These are phyloP conservation scores for Lagerstroemia speciosa DNA, from an alignment of 345 rosid genomes.

Conservation along the genomic window DNA sequence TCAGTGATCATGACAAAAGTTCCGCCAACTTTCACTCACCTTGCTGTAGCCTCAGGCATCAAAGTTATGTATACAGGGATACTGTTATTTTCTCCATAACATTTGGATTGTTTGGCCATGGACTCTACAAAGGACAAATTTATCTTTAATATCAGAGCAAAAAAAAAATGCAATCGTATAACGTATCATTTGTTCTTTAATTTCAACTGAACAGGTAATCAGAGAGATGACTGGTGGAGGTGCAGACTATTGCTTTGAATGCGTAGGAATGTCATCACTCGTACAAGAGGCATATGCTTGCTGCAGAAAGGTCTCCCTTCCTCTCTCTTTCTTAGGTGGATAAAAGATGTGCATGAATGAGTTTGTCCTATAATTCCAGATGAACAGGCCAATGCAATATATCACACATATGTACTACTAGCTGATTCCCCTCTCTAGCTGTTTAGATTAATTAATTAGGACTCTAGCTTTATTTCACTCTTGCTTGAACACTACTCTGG, in stretches of 20 bases:
- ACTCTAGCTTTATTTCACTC: too few species aligned
- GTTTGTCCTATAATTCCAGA: not conserved
- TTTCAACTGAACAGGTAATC: constrained; percentile 29
- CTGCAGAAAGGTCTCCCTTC: constrained; percentile 47
- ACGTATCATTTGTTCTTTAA: not conserved
- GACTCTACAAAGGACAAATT: not conserved
- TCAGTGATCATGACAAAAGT: too few species aligned
- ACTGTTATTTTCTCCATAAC: too few species aligned
- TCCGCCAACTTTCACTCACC: too few species aligned
- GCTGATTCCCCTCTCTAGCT: too few species aligned
- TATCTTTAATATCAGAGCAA: not conserved
- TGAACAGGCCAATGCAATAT: too few species aligned
- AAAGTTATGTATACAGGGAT: too few species aligned
- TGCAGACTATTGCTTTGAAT: constrained; percentile 81
- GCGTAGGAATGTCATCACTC: constrained; percentile 50
- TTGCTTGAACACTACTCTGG: too few species aligned
- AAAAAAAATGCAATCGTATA: not conserved
- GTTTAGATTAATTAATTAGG: too few species aligned
- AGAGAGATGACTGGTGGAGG: constrained; percentile 70
- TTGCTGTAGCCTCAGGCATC: too few species aligned
- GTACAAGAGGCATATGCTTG: constrained; percentile 63
- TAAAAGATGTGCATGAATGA: not conserved
- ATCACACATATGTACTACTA: too few species aligned
- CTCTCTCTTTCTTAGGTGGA: not conserved
- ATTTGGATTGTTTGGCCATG: too few species aligned